Base-by-base conservation (phyloP, 371 early-diverging fungal genomes). In the Rhizomucor miehei region DNA sequence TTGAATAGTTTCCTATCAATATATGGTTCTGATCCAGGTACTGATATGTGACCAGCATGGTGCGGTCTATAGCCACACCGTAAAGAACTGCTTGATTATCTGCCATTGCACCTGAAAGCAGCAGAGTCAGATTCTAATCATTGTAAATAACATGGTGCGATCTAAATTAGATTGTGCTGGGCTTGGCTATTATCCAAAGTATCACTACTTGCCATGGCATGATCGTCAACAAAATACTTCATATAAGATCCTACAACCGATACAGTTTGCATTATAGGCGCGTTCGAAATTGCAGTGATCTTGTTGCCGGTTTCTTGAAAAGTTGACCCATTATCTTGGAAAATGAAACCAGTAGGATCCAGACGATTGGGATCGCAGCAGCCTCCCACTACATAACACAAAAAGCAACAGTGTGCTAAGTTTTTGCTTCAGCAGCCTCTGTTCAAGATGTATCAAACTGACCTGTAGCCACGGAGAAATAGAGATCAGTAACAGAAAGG, bases 31-130 rank as follows among this genome's bases (percentile, higher is more conserved):
- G 50, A 34, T 73, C 65, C 44, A 54, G 59, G 37, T 69, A 77
- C 16, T 66, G 63, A 56, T 71, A 73, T 25, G 60, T 69, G 16
- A 77, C 47, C 3, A 77, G 35, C 59, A 71, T 59, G 8, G 65
- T 72, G 12, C 77, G 53, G 29, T 73, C 72, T 50, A 71, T 64
- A 1, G 68, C 67, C 21, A 59, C 38, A n/a, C 66, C 66, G 46
- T 66, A 71, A 14, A 77, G 38, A 21, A 77, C 50, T 3, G 77
- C 57, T 40, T 69, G 67, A 40, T 73, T 74, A 44, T 77, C 77
- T 1, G 77, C 61, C 35, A 67, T 63, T 14, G 66, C 36, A 8
- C 63, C 55, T 0, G 74, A 62, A 1, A 71, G 68, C 12, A 77
- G 46, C 17, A 77, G 25, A 1, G 77, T 77, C 29, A 77, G 52